These are phyloP conservation scores for Apiospora koreana DNA, from an alignment of 2,329 filamentous ascomycete genomes.

Conservation along the genomic window DNA sequence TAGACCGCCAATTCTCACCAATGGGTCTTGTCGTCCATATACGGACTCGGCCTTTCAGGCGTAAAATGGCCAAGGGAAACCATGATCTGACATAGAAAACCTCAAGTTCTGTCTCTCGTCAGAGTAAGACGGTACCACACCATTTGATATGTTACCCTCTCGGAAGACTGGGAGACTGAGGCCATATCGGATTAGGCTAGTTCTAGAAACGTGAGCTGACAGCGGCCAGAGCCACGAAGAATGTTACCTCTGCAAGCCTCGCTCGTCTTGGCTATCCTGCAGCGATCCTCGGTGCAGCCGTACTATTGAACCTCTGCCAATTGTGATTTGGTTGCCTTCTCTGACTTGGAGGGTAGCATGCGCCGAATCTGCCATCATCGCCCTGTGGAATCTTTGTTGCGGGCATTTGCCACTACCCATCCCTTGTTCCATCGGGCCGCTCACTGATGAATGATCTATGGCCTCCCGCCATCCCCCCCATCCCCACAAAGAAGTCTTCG, in stretches of 20 bases:
- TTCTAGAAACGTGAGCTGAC: slow-evolving; percentile 4
- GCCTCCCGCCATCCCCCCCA: not conserved
- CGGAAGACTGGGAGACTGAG: not conserved
- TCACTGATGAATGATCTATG: not conserved
- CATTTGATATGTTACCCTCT: not conserved
- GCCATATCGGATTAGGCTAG: not conserved
- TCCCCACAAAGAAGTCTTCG: slow-evolving; percentile 21
- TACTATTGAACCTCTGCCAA: not conserved
- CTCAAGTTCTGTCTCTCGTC: not conserved
- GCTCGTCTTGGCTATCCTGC: not conserved
- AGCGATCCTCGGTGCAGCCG: not conserved
- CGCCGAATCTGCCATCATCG: slow-evolving; percentile 2
- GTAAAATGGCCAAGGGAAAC: not conserved
- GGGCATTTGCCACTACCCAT: slow-evolving; percentile 10
- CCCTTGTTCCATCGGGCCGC: slow-evolving; percentile 5
- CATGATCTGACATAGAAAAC: not conserved
- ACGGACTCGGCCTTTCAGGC: not conserved
- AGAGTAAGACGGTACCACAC: slow-evolving; percentile 5
- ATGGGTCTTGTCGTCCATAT: not conserved
- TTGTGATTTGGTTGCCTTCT: not conserved
- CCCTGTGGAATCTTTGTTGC: not conserved
- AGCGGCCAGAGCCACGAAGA: not conserved
- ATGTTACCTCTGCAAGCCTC: not conserved
- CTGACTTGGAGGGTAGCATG: not conserved
- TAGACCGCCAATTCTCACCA: not conserved